Percentiles rank a stretch among this genome's conserved stretches.
phyloP scores from a whole-genome alignment of 148 eudicot genomes.

The Rhododendron kiyosumense region DNA sequence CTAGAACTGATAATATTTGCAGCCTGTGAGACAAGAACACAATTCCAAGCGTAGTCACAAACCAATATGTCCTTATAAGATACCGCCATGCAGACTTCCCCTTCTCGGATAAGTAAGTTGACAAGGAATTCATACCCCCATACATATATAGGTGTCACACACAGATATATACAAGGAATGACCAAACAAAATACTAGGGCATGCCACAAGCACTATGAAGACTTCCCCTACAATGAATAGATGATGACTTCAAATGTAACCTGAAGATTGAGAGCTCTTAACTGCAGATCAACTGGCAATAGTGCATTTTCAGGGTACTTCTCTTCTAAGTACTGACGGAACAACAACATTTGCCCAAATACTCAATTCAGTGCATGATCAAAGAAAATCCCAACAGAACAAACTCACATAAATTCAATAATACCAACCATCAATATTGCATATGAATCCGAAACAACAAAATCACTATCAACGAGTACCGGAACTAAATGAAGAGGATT shows the following conservation, averaged over 20 bases:
- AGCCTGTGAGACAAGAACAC: slow-evolving; percentile 16
- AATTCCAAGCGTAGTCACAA: not conserved
- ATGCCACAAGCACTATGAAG: not conserved
- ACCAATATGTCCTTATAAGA: not conserved
- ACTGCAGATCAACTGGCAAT: slow-evolving; percentile 45
- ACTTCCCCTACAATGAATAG: not conserved
- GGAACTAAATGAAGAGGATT: slow-evolving; percentile 62
- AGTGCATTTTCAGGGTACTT: slow-evolving; percentile 47
- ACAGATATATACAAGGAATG: not conserved
- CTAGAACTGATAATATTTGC: slow-evolving; percentile 36
- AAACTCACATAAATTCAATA: not conserved
- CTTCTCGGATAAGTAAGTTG: not conserved
- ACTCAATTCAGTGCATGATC: not conserved
- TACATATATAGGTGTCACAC: not conserved
- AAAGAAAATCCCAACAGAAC: not conserved
- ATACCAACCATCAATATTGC: slow-evolving; percentile 58
- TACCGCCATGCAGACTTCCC: not conserved
- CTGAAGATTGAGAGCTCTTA: slow-evolving; percentile 51
- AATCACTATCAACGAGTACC: slow-evolving; percentile 51
- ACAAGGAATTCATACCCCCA: not conserved
- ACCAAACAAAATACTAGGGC: not conserved
- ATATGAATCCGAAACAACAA: slow-evolving; percentile 52
- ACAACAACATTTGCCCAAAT: slow-evolving; percentile 3
- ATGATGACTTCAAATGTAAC: slow-evolving; percentile 23
- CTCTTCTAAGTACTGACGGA: slow-evolving; percentile 60